Evolutionary conservation across 106 monocot species (phyloP).

Genomic region (Dendrobium nobile): DNA sequence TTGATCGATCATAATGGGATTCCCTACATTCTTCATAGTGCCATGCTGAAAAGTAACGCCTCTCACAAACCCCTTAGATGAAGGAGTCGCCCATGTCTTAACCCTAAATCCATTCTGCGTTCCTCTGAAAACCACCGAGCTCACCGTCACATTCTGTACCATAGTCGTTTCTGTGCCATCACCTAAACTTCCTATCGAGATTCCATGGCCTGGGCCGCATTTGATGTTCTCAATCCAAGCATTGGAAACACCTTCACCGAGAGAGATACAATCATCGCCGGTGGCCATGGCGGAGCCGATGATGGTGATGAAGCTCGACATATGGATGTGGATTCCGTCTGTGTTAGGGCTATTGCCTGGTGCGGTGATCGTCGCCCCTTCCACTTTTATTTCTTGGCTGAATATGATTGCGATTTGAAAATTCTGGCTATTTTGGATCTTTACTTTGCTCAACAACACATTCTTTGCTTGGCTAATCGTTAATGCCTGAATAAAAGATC

Average conservation of each 20-base stretch:
- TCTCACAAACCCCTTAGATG: conserved; percentile 10
- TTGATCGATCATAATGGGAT: conserved; percentile 22
- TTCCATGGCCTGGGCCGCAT: conserved; percentile 40
- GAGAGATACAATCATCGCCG: conserved; percentile 34
- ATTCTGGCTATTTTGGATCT: conserved; percentile 22
- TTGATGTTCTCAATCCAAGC: conserved; percentile 23
- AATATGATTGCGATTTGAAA: conserved; percentile 22
- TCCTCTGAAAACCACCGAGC: conserved; percentile 17
- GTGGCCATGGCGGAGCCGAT: conserved; percentile 16
- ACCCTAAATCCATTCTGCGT: conserved; percentile 26
- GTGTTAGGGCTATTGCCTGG: conserved; percentile 33
- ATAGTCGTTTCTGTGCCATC: background rate
- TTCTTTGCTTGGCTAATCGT: conserved; percentile 22
- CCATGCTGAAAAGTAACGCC: conserved; percentile 17
- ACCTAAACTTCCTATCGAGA: conserved; percentile 27
- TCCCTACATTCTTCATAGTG: conserved; percentile 18
- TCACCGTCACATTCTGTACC: conserved; percentile 24
- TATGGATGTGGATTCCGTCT: conserved; percentile 34
- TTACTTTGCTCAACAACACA: conserved; percentile 11
- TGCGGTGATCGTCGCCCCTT: conserved; percentile 14
- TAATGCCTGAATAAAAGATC: conserved; percentile 16
- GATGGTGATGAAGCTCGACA: conserved; percentile 19
- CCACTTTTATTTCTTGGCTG: conserved; percentile 18
- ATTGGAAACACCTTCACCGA: conserved; percentile 16
- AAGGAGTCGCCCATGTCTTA: conserved; percentile 23